Conservation (phyloP, 176 grass and related monocot species). For the Olyra latifolia region DNA sequence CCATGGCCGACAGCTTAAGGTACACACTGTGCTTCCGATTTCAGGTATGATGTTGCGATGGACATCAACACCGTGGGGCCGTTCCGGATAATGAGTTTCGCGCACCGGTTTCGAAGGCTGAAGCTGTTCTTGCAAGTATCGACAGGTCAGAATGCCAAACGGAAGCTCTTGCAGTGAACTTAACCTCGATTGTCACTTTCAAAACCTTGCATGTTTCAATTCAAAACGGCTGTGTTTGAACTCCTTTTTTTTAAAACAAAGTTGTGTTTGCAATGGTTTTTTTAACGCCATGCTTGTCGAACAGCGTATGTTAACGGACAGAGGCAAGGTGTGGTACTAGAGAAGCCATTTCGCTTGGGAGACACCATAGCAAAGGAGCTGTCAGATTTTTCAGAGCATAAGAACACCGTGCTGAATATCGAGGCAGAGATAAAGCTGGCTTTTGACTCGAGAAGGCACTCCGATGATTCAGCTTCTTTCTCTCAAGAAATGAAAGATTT, state of each 20-base stretch:
- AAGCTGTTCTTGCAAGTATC: slow-evolving; percentile 95
- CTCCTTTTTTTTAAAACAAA: too few species aligned
- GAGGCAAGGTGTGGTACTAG: slow-evolving; percentile 74
- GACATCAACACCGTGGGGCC: slow-evolving; percentile 94
- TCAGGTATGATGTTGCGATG: slow-evolving; percentile 84
- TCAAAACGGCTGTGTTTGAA: neutral
- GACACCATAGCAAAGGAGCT: slow-evolving; percentile 68
- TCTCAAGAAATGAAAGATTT: slow-evolving; percentile 81
- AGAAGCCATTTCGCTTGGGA: slow-evolving; percentile 74
- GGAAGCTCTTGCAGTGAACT: neutral
- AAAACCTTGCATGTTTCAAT: neutral
- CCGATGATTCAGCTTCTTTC: slow-evolving; percentile 31
- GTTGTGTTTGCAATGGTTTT: too few species aligned
- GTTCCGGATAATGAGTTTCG: slow-evolving; percentile 91
- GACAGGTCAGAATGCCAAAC: slow-evolving; percentile 57
- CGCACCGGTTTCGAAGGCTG: slow-evolving; percentile 60
- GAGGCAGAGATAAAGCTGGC: slow-evolving; percentile 86
- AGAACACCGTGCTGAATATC: slow-evolving; percentile 52
- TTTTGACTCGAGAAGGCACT: slow-evolving; percentile 36
- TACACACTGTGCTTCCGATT: neutral
- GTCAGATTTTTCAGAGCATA: slow-evolving; percentile 19
- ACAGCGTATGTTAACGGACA: slow-evolving; percentile 94
- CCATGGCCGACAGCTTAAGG: neutral
- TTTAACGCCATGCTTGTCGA: neutral
- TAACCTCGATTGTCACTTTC: neutral